Conservation (phyloP, 2,329 filamentous ascomycete genomes). For the Nectriaceae sp. region DNA sequence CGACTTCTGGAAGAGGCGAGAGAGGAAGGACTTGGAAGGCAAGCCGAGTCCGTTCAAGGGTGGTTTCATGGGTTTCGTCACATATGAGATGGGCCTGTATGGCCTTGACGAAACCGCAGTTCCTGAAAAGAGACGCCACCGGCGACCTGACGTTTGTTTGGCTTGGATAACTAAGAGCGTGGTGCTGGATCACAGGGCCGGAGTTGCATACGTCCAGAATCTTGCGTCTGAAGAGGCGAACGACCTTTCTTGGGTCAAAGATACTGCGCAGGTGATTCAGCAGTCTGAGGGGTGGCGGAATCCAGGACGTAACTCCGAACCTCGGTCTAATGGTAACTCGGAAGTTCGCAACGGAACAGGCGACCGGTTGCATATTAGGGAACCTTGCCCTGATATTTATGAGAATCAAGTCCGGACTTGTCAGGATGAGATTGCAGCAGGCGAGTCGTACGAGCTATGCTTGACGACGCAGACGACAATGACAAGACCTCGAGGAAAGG, state of each 20-base stretch:
- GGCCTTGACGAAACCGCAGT: conserved; percentile 34
- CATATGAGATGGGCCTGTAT: conserved; percentile 77
- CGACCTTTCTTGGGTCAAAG: conserved; percentile 34
- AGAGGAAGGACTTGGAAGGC: neutral
- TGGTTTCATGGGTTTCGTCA: conserved; percentile 81
- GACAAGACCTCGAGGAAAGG: conserved; percentile 34
- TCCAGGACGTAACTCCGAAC: neutral
- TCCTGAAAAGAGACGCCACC: conserved; percentile 32
- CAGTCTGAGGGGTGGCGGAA: neutral
- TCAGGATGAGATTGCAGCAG: conserved; percentile 71
- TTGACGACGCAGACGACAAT: conserved; percentile 76
- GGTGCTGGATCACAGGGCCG: conserved; percentile 70
- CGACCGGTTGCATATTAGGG: conserved; percentile 32
- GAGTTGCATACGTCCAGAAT: conserved; percentile 64
- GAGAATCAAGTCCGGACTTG: conserved; percentile 67
- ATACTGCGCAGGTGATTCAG: conserved; percentile 1
- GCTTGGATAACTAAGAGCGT: conserved; percentile 77
- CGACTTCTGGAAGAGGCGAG: conserved; percentile 41
- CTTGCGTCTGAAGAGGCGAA: conserved; percentile 28
- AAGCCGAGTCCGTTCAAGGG: conserved; percentile 66
- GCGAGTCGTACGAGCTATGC: conserved; percentile 85
- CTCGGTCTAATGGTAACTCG: neutral
- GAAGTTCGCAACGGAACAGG: neutral
- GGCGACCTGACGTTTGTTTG: conserved; percentile 71
- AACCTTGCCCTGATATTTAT: conserved; percentile 55